These are phyloP conservation scores for Ocimum tenuiflorum DNA, from an alignment of 257 asterid genomes.

Conservation along the genomic window DNA sequence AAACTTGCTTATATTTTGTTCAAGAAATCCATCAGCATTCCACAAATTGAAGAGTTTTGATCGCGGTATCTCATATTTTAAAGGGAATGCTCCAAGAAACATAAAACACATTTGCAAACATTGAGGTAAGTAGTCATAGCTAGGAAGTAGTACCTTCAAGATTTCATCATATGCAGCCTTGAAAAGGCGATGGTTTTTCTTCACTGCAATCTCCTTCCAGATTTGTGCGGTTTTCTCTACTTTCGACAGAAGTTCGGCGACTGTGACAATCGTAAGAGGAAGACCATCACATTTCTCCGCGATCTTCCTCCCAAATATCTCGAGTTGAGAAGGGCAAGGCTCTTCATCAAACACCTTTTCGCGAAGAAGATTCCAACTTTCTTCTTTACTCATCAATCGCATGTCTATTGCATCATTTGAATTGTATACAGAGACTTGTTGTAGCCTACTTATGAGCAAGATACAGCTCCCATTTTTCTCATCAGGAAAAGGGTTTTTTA, in stretches of 20 bases:
- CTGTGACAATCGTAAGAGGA: not conserved
- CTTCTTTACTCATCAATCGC: not conserved
- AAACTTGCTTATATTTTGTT: not conserved
- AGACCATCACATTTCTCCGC: too few relatives aligned
- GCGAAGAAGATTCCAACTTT: not conserved
- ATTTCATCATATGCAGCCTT: not conserved
- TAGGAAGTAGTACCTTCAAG: not conserved
- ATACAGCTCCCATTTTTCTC: not conserved
- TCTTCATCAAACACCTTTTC: not conserved
- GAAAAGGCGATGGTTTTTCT: not conserved
- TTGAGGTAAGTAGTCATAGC: conserved; percentile 15
- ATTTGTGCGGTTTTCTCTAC: not conserved
- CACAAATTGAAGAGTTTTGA: conserved; percentile 1
- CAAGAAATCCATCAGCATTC: not conserved
- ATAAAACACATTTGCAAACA: conserved; percentile 7
- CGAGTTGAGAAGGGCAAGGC: not conserved
- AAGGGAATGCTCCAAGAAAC: conserved; percentile 3
- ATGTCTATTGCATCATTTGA: too few relatives aligned
- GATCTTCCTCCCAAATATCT: not conserved
- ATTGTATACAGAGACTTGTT: not conserved
- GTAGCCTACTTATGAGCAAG: not conserved
- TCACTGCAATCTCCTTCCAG: not conserved
- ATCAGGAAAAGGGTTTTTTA: not conserved
- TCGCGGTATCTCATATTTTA: not conserved
- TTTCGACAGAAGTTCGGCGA: not conserved